phyloP scores from a whole-genome alignment of 106 monocot species.

The Hemerocallis citrina region DNA sequence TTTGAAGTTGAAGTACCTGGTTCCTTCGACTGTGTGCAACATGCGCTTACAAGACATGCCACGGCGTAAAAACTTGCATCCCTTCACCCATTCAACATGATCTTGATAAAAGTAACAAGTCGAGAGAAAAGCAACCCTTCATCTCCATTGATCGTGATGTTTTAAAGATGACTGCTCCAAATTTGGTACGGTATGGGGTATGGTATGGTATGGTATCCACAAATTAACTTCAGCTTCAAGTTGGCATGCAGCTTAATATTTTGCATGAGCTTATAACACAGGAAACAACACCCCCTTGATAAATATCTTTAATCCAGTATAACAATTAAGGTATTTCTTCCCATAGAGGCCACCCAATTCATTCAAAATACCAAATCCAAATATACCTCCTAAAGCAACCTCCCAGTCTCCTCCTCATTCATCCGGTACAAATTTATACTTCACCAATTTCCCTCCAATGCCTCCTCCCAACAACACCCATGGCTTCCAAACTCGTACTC shows the following conservation, averaged over 20 bases:
- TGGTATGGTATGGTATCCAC: too few species aligned
- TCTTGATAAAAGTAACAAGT: not conserved
- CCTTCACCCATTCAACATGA: not conserved
- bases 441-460: not conserved
- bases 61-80: not conserved
- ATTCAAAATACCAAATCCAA: constrained; percentile 41
- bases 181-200: too few species aligned
- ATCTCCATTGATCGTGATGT: not conserved
- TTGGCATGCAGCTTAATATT: not conserved
- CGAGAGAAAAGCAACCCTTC: not conserved
- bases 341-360: constrained; percentile 17
- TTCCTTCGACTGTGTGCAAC: constrained; percentile 23
- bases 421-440: constrained; percentile 5
- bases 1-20: constrained; percentile 17
- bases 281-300: not conserved
- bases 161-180: too few species aligned
- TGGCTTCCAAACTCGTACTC: constrained; percentile 5
- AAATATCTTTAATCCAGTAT: constrained; percentile 19
- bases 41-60: not conserved
- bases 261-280: not conserved
- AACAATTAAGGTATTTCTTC: constrained; percentile 41
- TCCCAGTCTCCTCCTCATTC: constrained; percentile 6
- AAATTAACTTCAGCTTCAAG: not conserved
- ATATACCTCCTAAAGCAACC: constrained; percentile 9
- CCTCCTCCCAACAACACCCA: not conserved